These are phyloP conservation scores for Stephania japonica DNA, from an alignment of 164 flowering plant genomes.

Conservation along the genomic window DNA sequence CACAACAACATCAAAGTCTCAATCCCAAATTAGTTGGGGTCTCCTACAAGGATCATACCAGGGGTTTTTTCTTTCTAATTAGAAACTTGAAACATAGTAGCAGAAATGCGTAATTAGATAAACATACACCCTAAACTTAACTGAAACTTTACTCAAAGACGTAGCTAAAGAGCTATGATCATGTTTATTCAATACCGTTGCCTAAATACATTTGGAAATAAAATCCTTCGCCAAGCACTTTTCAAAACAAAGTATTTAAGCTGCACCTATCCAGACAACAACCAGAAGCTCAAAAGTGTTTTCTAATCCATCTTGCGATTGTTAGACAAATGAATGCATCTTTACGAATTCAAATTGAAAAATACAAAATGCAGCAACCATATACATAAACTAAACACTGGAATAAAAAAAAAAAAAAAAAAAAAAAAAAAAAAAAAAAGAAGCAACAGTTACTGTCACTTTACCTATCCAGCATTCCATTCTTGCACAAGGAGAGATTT, in stretches of 20 bases:
- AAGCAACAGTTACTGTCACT: slow-evolving; percentile 4
- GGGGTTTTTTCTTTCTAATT: no score
- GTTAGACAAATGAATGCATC: neutral
- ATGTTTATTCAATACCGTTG: neutral
- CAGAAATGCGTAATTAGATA: no score
- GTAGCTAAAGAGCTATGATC: no score
- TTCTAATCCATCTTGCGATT: neutral
- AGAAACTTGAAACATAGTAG: no score
- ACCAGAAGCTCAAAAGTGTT: neutral
- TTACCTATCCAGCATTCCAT: slow-evolving; percentile 99
- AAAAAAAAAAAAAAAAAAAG: slow-evolving; percentile 11
- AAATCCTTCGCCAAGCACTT: neutral
- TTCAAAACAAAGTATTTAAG: neutral
- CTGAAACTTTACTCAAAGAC: no score
- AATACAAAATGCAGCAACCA: neutral
- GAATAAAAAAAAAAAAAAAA: slow-evolving; percentile 4
- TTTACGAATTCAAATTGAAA: neutral
- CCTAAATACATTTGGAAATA: neutral
- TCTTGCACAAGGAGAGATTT: slow-evolving; percentile 97
- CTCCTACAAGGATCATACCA: no score
- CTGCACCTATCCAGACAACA: neutral
- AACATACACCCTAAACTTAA: no score
- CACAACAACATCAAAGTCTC: no score
- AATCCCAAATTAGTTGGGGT: no score
- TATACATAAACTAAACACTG: neutral